Conservation (phyloP, 2,329 filamentous ascomycete genomes). For the Fusarium tupiense region DNA sequence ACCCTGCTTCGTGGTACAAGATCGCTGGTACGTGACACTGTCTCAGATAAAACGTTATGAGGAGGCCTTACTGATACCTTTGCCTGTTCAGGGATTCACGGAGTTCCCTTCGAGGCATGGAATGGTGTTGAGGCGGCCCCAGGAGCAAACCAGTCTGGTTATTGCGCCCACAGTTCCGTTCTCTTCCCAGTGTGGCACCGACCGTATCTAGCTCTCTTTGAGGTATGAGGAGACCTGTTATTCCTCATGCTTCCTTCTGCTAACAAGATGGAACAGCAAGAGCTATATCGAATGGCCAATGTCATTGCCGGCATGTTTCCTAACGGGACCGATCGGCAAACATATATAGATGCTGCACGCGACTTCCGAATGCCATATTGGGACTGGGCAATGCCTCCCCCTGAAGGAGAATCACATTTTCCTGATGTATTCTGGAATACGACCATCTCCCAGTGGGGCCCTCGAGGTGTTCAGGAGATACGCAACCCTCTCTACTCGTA, state of each 20-base stretch:
- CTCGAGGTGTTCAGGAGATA: constrained; percentile 64
- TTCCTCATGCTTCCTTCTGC: background rate
- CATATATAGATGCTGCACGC: constrained; percentile 62
- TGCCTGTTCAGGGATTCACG: constrained; percentile 74
- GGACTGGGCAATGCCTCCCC: constrained; percentile 65
- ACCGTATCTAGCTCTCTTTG: constrained; percentile 74
- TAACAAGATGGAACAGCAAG: constrained; percentile 47
- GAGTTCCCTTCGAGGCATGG: constrained; percentile 71
- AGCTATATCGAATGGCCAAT: constrained; percentile 49
- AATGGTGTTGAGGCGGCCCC: constrained; percentile 59
- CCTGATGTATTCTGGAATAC: constrained; percentile 58
- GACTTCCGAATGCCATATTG: constrained; percentile 67
- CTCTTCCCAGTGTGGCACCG: constrained; percentile 87
- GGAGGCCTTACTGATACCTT: constrained; percentile 10
- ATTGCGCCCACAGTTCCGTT: constrained; percentile 79
- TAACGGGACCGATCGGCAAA: constrained; percentile 54
- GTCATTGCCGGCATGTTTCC: constrained; percentile 61
- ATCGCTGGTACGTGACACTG: constrained; percentile 69
- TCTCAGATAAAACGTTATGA: background rate
- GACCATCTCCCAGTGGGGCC: constrained; percentile 63
- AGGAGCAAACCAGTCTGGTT: constrained; percentile 69
- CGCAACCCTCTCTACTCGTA: constrained; percentile 71
- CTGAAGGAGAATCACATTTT: constrained; percentile 59
- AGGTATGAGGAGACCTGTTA: constrained; percentile 50
- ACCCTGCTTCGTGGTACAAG: constrained; percentile 78